These are phyloP conservation scores for Xylariaceae sp. DNA, from an alignment of 2,329 filamentous ascomycete species.

Conservation along the genomic window DNA sequence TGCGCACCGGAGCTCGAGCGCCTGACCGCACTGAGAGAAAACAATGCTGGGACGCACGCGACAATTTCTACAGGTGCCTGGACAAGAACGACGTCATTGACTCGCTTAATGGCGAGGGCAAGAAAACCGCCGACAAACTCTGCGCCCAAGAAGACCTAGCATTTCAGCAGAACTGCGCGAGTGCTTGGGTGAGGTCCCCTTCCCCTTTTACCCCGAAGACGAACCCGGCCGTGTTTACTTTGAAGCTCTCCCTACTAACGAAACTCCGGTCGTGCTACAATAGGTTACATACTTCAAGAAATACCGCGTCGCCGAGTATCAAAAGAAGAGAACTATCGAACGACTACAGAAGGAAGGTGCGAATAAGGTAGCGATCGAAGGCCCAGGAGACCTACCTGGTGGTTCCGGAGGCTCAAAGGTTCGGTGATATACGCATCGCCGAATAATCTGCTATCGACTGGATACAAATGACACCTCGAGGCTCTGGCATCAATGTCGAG, in stretches of 20 bases:
- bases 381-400: conserved; percentile 10
- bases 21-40: conserved; percentile 84
- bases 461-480: background rate
- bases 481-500: background rate
- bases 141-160: conserved; percentile 65
- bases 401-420: background rate
- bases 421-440: conserved; percentile 17
- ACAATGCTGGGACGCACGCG: conserved; percentile 88
- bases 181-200: conserved; percentile 77
- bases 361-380: conserved; percentile 53
- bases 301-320: conserved; percentile 88
- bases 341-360: conserved; percentile 77
- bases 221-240: background rate
- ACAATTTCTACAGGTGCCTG: conserved; percentile 86
- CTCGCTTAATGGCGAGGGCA: conserved; percentile 60
- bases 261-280: too few species aligned
- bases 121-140: conserved; percentile 58
- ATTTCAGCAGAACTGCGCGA: conserved; percentile 86
- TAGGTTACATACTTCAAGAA: conserved; percentile 98
- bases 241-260: background rate
- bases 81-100: conserved; percentile 84
- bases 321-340: conserved; percentile 80
- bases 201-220: conserved; percentile 1
- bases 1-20: conserved; percentile 67
- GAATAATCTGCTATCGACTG: background rate